Evolutionary conservation across 2,329 filamentous ascomycete genomes (phyloP), one percentile per base, ranked within the genome.

Genomic region (Botrytis elliptica): DNA sequence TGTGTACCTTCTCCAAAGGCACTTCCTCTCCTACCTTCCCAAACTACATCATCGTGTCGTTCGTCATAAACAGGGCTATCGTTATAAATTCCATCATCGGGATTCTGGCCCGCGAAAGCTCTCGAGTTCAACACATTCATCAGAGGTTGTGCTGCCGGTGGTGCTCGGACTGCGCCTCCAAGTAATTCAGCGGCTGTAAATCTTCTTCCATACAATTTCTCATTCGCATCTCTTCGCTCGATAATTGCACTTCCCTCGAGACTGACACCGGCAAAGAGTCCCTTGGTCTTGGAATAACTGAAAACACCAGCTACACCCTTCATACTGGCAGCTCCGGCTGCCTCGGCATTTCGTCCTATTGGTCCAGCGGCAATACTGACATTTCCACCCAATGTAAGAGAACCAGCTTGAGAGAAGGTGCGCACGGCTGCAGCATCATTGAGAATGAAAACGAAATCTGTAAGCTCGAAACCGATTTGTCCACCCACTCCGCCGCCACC

Each of bases 221-320:
- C 93, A 81, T 99, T 99, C 78, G 96, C 96, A 83, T 99, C 96
- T 84, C 94, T 92, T 76, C 96, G 90, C 85, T 99, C 96, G 76
- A 98, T 93, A 77, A 99, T 91, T 71, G 93, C 94, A 75, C 92
- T 95, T 36, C 96, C 96, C 83, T 99, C 96, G 77, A 99, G 85
- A 78, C 93, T 97, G 66, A 99, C 95, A 81, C 96, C 96, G 8
- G 96, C 96, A 79, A 99, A 99, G 46, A 99, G 85, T 33, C 96
- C 96, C 85, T 98, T 98, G 20, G 96, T 99, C 85, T 98, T 98
- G 82, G 92, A 96, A 86, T 99, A 99, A 80, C 93, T 93, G 86
- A 99, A 99, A 68, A 99, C 91, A 71, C 93, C 96, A 0, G 95
- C 93, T 14, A 98, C 92, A 76, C 94, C 91, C 85, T 91, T 95